phyloP scores from a whole-genome alignment of 2,329 filamentous ascomycete genomes.

The Ophiostoma angusticollis region DNA sequence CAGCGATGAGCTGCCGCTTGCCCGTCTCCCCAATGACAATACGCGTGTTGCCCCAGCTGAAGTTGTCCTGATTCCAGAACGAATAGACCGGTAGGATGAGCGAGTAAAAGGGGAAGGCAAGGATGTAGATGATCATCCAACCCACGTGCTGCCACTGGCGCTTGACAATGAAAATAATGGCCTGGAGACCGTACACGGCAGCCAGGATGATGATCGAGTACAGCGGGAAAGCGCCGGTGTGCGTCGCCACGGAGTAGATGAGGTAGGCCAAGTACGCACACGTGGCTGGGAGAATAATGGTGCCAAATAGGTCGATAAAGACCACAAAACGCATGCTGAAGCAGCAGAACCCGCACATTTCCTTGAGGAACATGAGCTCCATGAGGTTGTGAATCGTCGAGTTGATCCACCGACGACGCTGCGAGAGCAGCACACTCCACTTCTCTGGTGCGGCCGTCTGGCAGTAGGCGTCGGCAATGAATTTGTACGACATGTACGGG shows the following conservation, averaged over 20 bases:
- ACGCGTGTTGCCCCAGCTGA: constrained; percentile 97
- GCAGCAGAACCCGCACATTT: constrained; percentile 97
- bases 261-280: constrained; percentile 79
- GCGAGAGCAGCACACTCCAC: constrained; percentile 90
- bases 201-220: constrained; percentile 84
- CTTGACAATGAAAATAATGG: constrained; percentile 91
- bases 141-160: constrained; percentile 96
- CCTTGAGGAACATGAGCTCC: constrained; percentile 78
- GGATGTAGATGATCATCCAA: constrained; percentile 98
- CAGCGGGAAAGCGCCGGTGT: constrained; percentile 63
- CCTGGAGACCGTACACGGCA: constrained; percentile 88
- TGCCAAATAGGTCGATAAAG: constrained; percentile 86
- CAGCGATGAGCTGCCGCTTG: constrained; percentile 75
- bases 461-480: constrained; percentile 83
- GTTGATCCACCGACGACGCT: constrained; percentile 98
- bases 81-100: constrained; percentile 88
- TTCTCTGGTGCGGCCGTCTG: constrained; percentile 87
- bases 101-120: constrained; percentile 91
- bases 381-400: constrained; percentile 94
- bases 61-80: constrained; percentile 99
- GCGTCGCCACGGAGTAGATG: constrained; percentile 62
- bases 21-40: constrained; percentile 93
- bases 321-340: constrained; percentile 98
- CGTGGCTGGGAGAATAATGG: constrained; percentile 80
- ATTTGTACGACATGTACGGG: constrained; percentile 91